These are phyloP conservation scores for Sporobolomyces roseus DNA, from an alignment of 768 basidiomycete species.

Conservation along the genomic window DNA sequence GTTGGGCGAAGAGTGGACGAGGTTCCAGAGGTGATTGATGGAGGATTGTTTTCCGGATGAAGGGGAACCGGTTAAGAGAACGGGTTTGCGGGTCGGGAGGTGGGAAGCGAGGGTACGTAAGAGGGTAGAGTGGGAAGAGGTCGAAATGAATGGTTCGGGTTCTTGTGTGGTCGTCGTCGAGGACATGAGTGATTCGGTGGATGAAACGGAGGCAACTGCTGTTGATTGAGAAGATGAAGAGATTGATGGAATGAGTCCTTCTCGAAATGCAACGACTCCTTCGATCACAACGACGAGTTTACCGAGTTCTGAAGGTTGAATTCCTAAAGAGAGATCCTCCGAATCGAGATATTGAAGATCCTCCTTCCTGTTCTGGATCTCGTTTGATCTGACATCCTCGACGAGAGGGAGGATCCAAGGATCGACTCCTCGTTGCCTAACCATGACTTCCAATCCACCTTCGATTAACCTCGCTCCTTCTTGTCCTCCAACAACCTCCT, in stretches of 20 bases:
- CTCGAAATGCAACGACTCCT: conserved; percentile 63
- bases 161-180: conserved; percentile 22
- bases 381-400: conserved; percentile 62
- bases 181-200: conserved; percentile 24
- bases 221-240: conserved; percentile 49
- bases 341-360: neutral
- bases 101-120: conserved; percentile 64
- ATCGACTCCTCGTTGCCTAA: conserved; percentile 56
- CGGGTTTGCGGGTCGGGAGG: conserved; percentile 66
- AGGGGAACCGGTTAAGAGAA: conserved; percentile 75
- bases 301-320: conserved; percentile 53
- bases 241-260: conserved; percentile 46
- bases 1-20: conserved; percentile 58
- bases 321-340: conserved; percentile 43
- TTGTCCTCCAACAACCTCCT: conserved; percentile 13
- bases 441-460: conserved; percentile 59
- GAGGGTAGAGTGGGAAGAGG: conserved; percentile 59
- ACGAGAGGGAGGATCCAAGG: conserved; percentile 76
- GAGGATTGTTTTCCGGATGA: conserved; percentile 84
- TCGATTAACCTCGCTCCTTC: conserved; percentile 50
- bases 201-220: conserved; percentile 31
- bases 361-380: conserved; percentile 53
- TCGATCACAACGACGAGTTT: conserved; percentile 61
- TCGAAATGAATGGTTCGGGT: conserved; percentile 55
- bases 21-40: conserved; percentile 67